phyloP scores from a whole-genome alignment of 768 basidiomycete genomes.

The Lactarius trivialis region DNA sequence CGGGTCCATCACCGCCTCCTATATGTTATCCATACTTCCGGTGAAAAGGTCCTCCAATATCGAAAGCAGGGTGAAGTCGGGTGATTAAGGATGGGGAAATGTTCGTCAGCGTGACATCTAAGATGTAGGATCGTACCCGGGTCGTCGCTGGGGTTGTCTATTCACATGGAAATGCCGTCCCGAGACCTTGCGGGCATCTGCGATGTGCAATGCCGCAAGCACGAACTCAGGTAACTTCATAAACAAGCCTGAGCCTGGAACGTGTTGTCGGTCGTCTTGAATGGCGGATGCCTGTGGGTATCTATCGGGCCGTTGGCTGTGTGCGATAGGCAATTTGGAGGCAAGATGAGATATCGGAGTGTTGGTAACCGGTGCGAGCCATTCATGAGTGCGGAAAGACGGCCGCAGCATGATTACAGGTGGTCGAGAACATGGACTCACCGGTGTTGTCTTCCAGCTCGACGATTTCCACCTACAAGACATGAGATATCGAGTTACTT shows the following conservation, averaged over 20 bases:
- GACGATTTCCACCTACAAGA: neutral
- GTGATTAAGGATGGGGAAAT: neutral
- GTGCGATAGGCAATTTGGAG: neutral
- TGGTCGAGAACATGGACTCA: neutral
- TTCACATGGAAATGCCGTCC: neutral
- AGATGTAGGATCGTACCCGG: neutral
- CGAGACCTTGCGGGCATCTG: neutral
- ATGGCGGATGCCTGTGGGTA: constrained; percentile 52
- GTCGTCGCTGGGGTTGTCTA: neutral
- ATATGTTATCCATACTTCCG: neutral
- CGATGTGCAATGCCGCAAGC: constrained; percentile 41
- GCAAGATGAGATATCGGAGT: neutral
- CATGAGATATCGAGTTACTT: neutral
- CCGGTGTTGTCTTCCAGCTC: neutral
- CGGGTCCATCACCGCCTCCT: neutral
- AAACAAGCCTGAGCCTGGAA: constrained; percentile 24
- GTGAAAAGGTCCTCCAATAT: neutral
- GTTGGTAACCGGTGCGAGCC: neutral
- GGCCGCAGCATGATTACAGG: neutral
- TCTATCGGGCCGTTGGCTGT: constrained; percentile 46
- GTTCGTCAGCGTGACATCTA: neutral
- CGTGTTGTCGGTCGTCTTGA: constrained; percentile 61
- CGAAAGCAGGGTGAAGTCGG: neutral
- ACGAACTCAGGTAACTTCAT: neutral
- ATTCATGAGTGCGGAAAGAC: neutral